Evolutionary conservation across 441 rosid genomes (phyloP).

Genomic region (Capsella rubella): DNA sequence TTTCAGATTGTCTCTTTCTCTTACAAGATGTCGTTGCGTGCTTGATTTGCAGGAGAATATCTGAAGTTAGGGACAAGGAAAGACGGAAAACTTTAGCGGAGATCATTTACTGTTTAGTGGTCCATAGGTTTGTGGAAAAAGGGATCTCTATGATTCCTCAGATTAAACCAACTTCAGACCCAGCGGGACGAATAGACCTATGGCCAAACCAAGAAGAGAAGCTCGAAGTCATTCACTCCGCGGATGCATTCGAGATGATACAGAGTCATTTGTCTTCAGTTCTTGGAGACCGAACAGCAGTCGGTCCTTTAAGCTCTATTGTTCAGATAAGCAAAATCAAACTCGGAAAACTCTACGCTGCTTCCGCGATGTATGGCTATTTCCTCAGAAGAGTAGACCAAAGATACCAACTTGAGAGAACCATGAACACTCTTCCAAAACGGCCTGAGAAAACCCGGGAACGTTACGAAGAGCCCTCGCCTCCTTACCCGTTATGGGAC

Average conservation of each 20-base stretch:
- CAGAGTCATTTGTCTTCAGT: slow-evolving; percentile 80
- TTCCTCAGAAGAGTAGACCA: slow-evolving; percentile 91
- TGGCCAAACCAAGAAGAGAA: slow-evolving; percentile 96
- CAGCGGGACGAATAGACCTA: slow-evolving; percentile 76
- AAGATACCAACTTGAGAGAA: slow-evolving; percentile 84
- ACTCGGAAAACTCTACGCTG: slow-evolving; percentile 90
- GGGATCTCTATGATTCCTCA: slow-evolving; percentile 78
- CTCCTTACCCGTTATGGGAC: slow-evolving; percentile 68
- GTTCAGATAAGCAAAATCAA: slow-evolving; percentile 86
- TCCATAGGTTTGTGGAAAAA: slow-evolving; percentile 70
- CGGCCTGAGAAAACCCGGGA: slow-evolving; percentile 53
- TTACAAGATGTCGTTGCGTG: not conserved
- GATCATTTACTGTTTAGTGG: slow-evolving; percentile 84
- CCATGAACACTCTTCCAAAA: slow-evolving; percentile 81
- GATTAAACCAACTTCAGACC: slow-evolving; percentile 72
- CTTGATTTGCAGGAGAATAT: slow-evolving; percentile 70
- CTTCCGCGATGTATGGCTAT: slow-evolving; percentile 89
- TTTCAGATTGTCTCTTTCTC: not conserved
- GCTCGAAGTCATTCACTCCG: slow-evolving; percentile 81
- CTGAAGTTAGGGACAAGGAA: slow-evolving; percentile 84
- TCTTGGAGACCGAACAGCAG: slow-evolving; percentile 66
- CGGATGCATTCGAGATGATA: slow-evolving; percentile 94
- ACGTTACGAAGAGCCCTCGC: slow-evolving; percentile 54
- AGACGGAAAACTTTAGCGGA: slow-evolving; percentile 69
- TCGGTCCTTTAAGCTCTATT: slow-evolving; percentile 72